A percentile compares a stretch with the other conserved stretches of the same genome.
Evolutionary conservation across 345 rosid genomes (phyloP).

Genomic region (Euphorbia peplus): DNA sequence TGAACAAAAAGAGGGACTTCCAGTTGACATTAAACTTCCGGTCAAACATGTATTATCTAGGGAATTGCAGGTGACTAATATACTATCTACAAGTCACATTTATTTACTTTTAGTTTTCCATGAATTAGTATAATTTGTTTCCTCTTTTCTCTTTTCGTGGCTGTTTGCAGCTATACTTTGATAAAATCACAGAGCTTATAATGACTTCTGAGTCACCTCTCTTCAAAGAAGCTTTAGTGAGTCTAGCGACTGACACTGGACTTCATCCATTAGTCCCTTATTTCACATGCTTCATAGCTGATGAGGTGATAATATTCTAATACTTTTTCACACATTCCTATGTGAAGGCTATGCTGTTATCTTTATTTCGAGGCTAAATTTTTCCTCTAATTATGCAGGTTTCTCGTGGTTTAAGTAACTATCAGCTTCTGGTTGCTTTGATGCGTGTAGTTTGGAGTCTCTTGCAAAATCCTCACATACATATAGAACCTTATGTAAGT

Average conservation of each 20-base stretch:
- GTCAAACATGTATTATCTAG: constrained; percentile 81
- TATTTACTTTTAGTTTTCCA: constrained; percentile 3
- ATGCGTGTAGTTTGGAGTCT: constrained; percentile 90
- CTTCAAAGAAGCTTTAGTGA: constrained; percentile 85
- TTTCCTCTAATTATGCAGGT: constrained; percentile 50
- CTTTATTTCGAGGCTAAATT: constrained; percentile 19
- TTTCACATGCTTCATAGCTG: constrained; percentile 84
- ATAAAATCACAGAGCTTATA: constrained; percentile 87
- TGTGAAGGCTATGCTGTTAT: neutral
- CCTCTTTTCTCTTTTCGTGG: constrained; percentile 2
- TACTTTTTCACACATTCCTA: neutral
- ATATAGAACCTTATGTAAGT: constrained; percentile 94
- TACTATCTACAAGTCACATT: neutral
- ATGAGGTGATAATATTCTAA: constrained; percentile 63
- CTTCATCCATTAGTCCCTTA: constrained; percentile 97
- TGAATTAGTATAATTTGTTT: constrained; percentile 1
- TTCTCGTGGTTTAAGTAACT: constrained; percentile 82
- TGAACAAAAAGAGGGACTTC: constrained; percentile 68
- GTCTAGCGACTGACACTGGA: constrained; percentile 94
- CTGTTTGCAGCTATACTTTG: constrained; percentile 78
- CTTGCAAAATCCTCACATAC: constrained; percentile 83
- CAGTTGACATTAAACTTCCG: constrained; percentile 79
- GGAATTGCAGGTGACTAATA: constrained; percentile 76
- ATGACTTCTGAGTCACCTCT: constrained; percentile 67
- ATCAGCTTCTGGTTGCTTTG: constrained; percentile 74